phyloP scores from a whole-genome alignment of 164 flowering plant genomes.

The Stephania cephalantha region DNA sequence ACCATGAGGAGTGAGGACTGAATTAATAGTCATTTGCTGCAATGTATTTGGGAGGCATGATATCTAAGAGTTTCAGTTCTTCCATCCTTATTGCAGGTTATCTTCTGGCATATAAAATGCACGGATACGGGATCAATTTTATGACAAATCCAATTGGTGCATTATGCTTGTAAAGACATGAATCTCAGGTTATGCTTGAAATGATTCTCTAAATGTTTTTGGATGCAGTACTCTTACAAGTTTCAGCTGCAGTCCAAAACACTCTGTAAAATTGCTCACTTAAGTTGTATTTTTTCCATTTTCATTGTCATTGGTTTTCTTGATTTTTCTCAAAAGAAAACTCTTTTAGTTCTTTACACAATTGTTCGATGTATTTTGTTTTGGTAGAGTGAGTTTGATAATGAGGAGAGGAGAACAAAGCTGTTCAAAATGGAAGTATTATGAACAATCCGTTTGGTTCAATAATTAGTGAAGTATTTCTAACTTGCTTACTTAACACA shows the following conservation, averaged over 20 bases:
- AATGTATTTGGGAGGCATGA: neutral
- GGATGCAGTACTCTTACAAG: neutral
- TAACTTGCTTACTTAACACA: no score
- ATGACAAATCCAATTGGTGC: slow-evolving; percentile 98
- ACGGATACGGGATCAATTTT: slow-evolving; percentile 63
- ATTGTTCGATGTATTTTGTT: neutral
- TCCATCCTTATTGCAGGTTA: slow-evolving; percentile 45
- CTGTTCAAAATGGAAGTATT: no score
- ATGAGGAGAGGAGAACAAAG: no score
- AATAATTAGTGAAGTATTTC: no score
- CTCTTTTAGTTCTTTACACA: neutral
- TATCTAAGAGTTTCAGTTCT: neutral
- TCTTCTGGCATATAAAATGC: slow-evolving; percentile 58
- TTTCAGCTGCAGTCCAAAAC: neutral
- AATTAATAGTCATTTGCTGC: no score
- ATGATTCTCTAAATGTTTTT: neutral
- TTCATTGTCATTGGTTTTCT: neutral
- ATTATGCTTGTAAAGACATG: slow-evolving; percentile 68
- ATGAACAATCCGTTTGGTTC: no score
- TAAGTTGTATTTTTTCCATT: neutral
- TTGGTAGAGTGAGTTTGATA: no score
- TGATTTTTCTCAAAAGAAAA: neutral
- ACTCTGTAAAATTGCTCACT: neutral
- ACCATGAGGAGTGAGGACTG: no score
- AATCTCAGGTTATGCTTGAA: slow-evolving; percentile 11